Conservation (phyloP, 2,329 filamentous ascomycete genomes). For the Thielaviopsis populi region DNA sequence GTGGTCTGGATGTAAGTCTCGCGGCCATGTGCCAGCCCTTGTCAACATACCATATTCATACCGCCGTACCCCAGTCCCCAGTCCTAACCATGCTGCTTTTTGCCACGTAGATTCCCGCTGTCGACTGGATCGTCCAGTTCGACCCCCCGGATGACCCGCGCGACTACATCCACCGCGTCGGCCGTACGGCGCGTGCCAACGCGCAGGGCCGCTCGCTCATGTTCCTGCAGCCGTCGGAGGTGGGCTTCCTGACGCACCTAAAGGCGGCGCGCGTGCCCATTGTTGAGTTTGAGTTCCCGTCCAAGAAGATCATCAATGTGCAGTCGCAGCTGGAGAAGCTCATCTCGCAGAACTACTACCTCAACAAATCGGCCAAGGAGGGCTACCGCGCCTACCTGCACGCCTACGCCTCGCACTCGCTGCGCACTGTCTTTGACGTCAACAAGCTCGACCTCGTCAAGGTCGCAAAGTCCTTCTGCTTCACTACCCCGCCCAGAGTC, state of each 20-base stretch:
- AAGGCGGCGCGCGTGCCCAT: constrained; percentile 86
- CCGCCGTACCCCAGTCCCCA: too few species aligned
- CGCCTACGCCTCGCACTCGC: constrained; percentile 67
- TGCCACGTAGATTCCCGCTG: constrained; percentile 56
- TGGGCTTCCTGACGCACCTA: constrained; percentile 81
- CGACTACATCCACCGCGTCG: constrained; percentile 91
- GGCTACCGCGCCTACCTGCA: constrained; percentile 84
- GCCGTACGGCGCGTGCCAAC: constrained; percentile 74
- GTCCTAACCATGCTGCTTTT: not conserved
- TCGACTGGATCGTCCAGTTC: constrained; percentile 94
- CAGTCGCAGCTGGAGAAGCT: constrained; percentile 87
- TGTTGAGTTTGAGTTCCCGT: constrained; percentile 89
- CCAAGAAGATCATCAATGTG: constrained; percentile 81
- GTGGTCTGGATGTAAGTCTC: constrained; percentile 64
- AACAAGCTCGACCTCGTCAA: constrained; percentile 72
- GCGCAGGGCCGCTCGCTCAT: constrained; percentile 78
- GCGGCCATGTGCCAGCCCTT: not conserved
- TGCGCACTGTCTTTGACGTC: constrained; percentile 53
- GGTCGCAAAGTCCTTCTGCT: constrained; percentile 73
- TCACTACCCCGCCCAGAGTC: constrained; percentile 62
- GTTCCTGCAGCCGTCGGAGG: constrained; percentile 83
- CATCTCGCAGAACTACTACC: constrained; percentile 89
- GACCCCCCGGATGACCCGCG: constrained; percentile 83
- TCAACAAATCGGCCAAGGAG: constrained; percentile 71
- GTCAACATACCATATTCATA: not conserved